These are phyloP conservation scores for Cinnamomum chago DNA, from an alignment of 164 flowering plant species.

Conservation along the genomic window DNA sequence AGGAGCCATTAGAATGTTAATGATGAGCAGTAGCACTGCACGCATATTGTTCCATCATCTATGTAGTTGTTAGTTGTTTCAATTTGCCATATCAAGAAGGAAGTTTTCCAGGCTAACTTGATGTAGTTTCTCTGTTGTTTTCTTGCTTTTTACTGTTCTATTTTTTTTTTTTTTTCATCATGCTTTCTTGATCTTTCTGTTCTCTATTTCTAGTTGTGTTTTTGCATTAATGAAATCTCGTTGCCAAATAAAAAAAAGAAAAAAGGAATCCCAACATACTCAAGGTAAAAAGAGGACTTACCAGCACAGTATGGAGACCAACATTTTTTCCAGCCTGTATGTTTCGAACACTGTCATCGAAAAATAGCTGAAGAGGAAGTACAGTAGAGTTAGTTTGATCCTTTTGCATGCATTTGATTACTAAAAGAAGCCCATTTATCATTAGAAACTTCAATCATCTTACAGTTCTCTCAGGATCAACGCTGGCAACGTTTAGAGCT, in stretches of 20 bases:
- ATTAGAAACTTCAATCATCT: conserved; percentile 14
- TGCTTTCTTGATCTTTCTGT: no score
- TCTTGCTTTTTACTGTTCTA: no score
- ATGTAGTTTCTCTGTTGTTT: no score
- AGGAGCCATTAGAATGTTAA: neutral
- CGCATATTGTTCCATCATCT: no score
- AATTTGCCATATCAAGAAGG: no score
- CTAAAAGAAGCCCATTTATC: no score
- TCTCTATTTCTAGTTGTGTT: no score
- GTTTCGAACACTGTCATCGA: conserved; percentile 89
- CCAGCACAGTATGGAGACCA: conserved; percentile 85
- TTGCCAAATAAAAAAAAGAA: neutral
- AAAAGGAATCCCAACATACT: no score
- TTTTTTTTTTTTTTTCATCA: no score
- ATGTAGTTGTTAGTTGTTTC: no score
- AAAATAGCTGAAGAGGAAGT: conserved; percentile 64
- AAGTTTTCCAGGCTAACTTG: no score
- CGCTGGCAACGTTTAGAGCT: conserved; percentile 61
- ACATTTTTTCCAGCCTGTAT: conserved; percentile 59
- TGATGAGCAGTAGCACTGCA: neutral
- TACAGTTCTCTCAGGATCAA: conserved; percentile 75
- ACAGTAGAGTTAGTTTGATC: neutral
- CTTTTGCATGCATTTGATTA: neutral
- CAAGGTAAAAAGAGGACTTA: conserved; percentile 24
- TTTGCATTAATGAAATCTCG: no score